Percentiles rank a stretch among this genome's conserved stretches.
These are phyloP conservation scores for Vitis amurensis DNA, from an alignment of 164 flowering plant genomes.

Conservation along the genomic window DNA sequence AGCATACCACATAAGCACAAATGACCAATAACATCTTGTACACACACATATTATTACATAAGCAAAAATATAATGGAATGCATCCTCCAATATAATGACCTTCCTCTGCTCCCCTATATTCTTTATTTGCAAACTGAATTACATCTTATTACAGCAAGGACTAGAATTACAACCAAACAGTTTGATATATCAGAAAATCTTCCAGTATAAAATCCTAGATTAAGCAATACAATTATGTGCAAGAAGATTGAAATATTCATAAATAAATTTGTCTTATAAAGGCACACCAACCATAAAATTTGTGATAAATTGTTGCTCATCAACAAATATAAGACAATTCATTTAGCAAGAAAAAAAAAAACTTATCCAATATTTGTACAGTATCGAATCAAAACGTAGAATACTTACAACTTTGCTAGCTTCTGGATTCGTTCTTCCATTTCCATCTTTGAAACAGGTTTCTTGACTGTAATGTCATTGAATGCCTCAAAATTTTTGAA, in stretches of 20 bases:
- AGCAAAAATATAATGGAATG: too few relatives aligned
- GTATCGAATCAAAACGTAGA: background rate
- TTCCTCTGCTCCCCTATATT: background rate
- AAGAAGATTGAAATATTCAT: background rate
- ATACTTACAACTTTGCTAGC: slow-evolving; percentile 68
- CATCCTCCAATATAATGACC: too few relatives aligned
- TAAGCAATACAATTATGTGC: background rate
- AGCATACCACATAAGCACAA: too few relatives aligned
- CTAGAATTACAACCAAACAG: background rate
- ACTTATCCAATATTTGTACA: background rate
- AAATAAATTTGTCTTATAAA: too few relatives aligned
- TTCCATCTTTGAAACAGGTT: slow-evolving; percentile 53
- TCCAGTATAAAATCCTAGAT: background rate
- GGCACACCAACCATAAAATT: too few relatives aligned
- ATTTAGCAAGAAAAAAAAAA: background rate
- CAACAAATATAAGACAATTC: background rate
- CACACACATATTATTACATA: too few relatives aligned
- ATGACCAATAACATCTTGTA: too few relatives aligned
- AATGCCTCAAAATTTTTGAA: slow-evolving; percentile 51
- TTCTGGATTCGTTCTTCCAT: slow-evolving; percentile 88
- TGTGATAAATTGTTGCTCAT: too few relatives aligned
- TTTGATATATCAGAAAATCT: background rate
- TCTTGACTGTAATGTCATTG: slow-evolving; percentile 47
- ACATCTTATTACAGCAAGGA: too few relatives aligned
- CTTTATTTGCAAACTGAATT: background rate